Conservation (phyloP, 495 filamentous ascomycete genomes). For the Opeltia flavorubescens region DNA sequence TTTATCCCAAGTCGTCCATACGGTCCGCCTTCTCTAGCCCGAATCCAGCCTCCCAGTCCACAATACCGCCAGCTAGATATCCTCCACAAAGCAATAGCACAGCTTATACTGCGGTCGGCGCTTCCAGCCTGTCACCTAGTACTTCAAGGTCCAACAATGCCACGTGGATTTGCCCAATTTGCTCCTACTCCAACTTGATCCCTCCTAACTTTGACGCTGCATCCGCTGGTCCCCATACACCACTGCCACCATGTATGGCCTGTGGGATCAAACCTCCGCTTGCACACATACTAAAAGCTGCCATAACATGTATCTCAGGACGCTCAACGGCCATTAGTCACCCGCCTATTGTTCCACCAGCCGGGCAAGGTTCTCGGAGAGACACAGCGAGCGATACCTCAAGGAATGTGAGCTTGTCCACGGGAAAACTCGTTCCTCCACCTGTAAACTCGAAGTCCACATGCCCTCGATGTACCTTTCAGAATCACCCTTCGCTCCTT, state of each 20-base stretch:
- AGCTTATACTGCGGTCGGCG: conserved; percentile 33
- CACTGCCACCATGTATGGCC: conserved; percentile 73
- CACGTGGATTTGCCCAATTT: conserved; percentile 98
- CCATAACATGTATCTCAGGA: conserved; percentile 52
- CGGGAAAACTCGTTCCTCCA: conserved; percentile 7
- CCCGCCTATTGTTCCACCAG: neutral
- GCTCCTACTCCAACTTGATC: conserved; percentile 90
- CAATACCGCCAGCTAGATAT: conserved; percentile 20
- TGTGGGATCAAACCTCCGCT: conserved; percentile 90
- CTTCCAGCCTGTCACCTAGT: neutral
- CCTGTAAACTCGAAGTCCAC: conserved; percentile 28
- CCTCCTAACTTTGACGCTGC: conserved; percentile 83
- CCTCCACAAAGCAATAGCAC: conserved; percentile 30
- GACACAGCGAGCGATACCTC: neutral
- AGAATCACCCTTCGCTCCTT: conserved; percentile 76
- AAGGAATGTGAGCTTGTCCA: conserved; percentile 2
- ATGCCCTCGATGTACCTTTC: conserved; percentile 87
- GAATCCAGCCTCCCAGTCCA: conserved; percentile 3
- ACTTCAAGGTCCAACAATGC: conserved; percentile 29
- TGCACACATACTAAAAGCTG: conserved; percentile 66
- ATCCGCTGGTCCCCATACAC: conserved; percentile 57
- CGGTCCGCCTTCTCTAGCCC: conserved; percentile 35
- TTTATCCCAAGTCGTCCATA: conserved; percentile 63
- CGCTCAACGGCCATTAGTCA: conserved; percentile 27
- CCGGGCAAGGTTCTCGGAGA: neutral